These are phyloP conservation scores for Fagus sylvatica DNA, from an alignment of 306 rosid genomes.

Conservation along the genomic window DNA sequence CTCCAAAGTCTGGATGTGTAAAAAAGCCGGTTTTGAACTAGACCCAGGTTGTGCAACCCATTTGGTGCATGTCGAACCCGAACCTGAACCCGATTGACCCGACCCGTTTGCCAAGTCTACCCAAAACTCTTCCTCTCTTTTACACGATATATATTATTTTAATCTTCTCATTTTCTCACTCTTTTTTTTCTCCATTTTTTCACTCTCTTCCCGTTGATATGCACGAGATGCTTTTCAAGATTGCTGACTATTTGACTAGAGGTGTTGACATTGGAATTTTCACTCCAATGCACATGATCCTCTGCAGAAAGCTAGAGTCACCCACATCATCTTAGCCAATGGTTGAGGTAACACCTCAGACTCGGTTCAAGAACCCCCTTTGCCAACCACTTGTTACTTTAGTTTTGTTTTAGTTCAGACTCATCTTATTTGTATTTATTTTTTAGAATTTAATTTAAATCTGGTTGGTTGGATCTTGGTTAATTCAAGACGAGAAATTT, in stretches of 20 bases:
- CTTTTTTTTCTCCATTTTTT: no score
- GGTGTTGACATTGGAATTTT: conserved; percentile 91
- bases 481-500: not conserved
- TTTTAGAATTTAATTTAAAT: conserved; percentile 21
- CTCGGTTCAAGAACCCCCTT: not conserved
- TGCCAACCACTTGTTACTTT: not conserved
- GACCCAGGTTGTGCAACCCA: no score
- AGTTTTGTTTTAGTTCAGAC: not conserved
- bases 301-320: conserved; percentile 74
- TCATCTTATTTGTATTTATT: conserved; percentile 36
- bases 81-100: no score
- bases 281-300: conserved; percentile 96
- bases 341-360: conserved; percentile 8
- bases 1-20: no score
- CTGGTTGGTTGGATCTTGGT: conserved; percentile 30
- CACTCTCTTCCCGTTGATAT: conserved; percentile 56
- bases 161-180: no score
- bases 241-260: conserved; percentile 79
- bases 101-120: no score
- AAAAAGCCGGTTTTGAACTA: no score
- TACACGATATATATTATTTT: no score
- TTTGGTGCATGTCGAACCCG: no score
- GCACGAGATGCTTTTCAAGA: conserved; percentile 90
- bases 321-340: conserved; percentile 7
- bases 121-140: no score